A percentile compares a stretch with the other conserved stretches of the same genome.
These are phyloP conservation scores for sweet orange (Citrus sinensis) DNA, from an alignment of 345 rosid genomes.

Conservation along the genomic window DNA sequence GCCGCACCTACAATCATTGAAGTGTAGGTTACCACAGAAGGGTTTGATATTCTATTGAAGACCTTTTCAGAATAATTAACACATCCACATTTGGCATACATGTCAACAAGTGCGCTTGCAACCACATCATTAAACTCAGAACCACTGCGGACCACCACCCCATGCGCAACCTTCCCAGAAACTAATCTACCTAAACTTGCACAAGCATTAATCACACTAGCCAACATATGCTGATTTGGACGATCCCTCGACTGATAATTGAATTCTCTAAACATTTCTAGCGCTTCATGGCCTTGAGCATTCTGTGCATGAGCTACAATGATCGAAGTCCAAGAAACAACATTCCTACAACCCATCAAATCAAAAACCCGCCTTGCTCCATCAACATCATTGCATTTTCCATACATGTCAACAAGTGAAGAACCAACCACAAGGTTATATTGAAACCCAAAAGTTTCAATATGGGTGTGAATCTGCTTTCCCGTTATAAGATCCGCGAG, in stretches of 20 bases:
- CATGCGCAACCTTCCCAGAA: constrained; percentile 60
- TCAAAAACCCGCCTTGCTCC: constrained; percentile 64
- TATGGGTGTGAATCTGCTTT: constrained; percentile 51
- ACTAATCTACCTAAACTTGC: constrained; percentile 62
- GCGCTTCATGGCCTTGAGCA: constrained; percentile 65
- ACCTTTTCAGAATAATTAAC: constrained; percentile 51
- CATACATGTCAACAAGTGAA: constrained; percentile 85
- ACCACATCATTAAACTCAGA: constrained; percentile 50
- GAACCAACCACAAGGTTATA: constrained; percentile 58
- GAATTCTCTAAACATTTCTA: constrained; percentile 53
- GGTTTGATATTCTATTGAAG: constrained; percentile 44
- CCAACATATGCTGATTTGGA: constrained; percentile 62
- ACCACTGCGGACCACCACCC: constrained; percentile 47
- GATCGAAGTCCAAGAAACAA: constrained; percentile 83
- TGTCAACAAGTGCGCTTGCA: constrained; percentile 67
- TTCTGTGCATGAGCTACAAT: constrained; percentile 66
- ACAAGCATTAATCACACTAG: constrained; percentile 71
- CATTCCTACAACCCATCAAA: constrained; percentile 49
- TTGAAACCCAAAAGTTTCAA: constrained; percentile 43
- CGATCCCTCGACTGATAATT: constrained; percentile 14
- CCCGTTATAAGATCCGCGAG: constrained; percentile 48
- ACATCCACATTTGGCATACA: constrained; percentile 78
- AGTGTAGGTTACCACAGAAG: constrained; percentile 63
- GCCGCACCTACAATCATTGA: constrained; percentile 69
- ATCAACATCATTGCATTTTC: constrained; percentile 73